Evolutionary conservation across 371 early-diverging fungal genomes (phyloP).

Genomic region (Rhizomucor miehei): DNA sequence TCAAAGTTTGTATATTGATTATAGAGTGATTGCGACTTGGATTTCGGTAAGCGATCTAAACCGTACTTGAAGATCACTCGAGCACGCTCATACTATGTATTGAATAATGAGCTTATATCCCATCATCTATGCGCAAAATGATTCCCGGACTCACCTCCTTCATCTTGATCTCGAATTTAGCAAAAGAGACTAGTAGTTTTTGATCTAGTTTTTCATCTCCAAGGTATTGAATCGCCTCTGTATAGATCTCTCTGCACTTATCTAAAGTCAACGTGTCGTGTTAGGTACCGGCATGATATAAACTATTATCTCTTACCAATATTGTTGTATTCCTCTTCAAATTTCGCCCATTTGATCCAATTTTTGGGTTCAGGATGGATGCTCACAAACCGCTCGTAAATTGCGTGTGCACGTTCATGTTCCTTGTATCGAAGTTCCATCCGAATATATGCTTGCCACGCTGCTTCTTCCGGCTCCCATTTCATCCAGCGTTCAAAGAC

Average conservation of each 20-base stretch:
- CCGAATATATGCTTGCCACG: constrained; percentile 94
- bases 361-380: constrained; percentile 92
- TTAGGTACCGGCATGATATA: background rate
- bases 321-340: constrained; percentile 84
- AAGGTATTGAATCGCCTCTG: constrained; percentile 83
- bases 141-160: constrained; percentile 69
- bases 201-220: constrained; percentile 90
- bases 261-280: constrained; percentile 37
- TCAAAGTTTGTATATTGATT: constrained; percentile 94
- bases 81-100: constrained; percentile 76
- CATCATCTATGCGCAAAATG: background rate
- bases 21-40: constrained; percentile 81
- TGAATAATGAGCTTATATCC: background rate
- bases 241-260: constrained; percentile 80
- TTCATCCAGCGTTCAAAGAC: constrained; percentile 99
- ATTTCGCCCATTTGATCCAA: constrained; percentile 95
- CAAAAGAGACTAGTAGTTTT: constrained; percentile 90
- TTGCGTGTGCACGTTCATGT: constrained; percentile 72
- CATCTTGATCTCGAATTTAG: constrained; percentile 88
- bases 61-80: constrained; percentile 95
- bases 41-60: constrained; percentile 80
- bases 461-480: constrained; percentile 93
- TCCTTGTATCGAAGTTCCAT: constrained; percentile 91
- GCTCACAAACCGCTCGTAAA: constrained; percentile 85
- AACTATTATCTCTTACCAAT: constrained; percentile 38